These are phyloP conservation scores for Xylaria grammica DNA, from an alignment of 495 filamentous ascomycete genomes.

Conservation along the genomic window DNA sequence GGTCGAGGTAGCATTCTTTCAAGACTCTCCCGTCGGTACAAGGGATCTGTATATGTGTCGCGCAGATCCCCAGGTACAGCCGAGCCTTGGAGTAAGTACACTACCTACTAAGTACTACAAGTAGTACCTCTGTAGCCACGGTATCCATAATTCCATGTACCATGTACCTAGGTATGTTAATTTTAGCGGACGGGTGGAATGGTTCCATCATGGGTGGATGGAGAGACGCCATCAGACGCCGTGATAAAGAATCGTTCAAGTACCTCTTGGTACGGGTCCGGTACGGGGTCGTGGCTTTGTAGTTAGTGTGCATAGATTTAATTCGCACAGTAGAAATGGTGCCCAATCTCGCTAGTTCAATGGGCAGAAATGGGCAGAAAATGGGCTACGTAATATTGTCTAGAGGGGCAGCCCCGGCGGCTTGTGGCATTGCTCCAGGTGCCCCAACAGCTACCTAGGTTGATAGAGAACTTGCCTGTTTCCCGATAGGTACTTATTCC, in stretches of 20 bases:
- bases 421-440: conserved; percentile 8
- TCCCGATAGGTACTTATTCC: neutral
- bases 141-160: neutral
- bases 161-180: conserved; percentile 8
- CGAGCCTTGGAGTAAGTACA: neutral
- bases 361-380: too few relatives aligned
- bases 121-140: neutral
- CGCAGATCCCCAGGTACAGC: conserved; percentile 12
- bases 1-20: neutral
- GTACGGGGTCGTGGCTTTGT: neutral
- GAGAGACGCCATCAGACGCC: conserved; percentile 13
- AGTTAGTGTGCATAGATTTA: neutral
- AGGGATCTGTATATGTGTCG: neutral
- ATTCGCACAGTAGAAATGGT: neutral
- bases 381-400: too few relatives aligned
- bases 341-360: neutral
- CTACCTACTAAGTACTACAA: neutral
- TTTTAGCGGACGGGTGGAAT: conserved; percentile 12
- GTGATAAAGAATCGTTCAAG: too few relatives aligned
- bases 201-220: conserved; percentile 3
- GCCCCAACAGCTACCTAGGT: neutral
- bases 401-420: neutral
- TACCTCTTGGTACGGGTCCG: neutral
- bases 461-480: neutral
- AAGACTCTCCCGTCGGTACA: conserved; percentile 1